These are phyloP conservation scores for Hypseocharis bilobata DNA, from an alignment of 441 rosid species.

Conservation along the genomic window DNA sequence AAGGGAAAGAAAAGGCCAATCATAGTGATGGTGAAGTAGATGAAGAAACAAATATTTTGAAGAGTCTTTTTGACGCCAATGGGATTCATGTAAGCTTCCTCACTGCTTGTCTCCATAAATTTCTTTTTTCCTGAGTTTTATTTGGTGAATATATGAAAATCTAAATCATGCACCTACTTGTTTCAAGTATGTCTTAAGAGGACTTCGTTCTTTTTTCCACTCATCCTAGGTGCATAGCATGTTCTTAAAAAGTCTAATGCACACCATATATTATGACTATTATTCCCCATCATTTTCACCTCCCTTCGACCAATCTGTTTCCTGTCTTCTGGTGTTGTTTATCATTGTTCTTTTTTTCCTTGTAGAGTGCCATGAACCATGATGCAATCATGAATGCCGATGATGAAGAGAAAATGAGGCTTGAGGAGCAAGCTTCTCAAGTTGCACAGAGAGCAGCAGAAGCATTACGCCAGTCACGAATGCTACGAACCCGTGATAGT, in stretches of 20 bases:
- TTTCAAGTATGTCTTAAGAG: too few species aligned
- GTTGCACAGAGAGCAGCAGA: slow-evolving; percentile 89
- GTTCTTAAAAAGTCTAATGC: too few species aligned
- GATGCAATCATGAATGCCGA: slow-evolving; percentile 67
- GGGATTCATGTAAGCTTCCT: slow-evolving; percentile 76
- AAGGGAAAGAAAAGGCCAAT: slow-evolving; percentile 35
- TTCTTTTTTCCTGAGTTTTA: neutral
- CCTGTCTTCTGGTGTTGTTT: too few species aligned
- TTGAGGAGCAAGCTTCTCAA: slow-evolving; percentile 82
- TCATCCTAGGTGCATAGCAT: too few species aligned
- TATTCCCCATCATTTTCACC: too few species aligned
- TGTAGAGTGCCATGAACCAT: slow-evolving; percentile 79
- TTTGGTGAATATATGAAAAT: neutral
- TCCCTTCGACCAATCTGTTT: neutral
- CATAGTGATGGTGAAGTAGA: slow-evolving; percentile 39
- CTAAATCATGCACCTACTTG: neutral
- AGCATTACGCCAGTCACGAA: slow-evolving; percentile 74
- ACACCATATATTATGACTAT: too few species aligned
- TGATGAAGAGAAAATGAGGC: slow-evolving; percentile 67
- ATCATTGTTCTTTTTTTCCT: neutral
- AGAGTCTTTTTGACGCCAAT: slow-evolving; percentile 64
- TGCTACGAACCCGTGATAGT: slow-evolving; percentile 65
- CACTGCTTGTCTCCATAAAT: neutral
- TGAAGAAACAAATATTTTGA: slow-evolving; percentile 69
- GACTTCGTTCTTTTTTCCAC: too few species aligned